Evolutionary conservation across 2,329 filamentous ascomycete species (phyloP), one percentile per base, ranked within the genome.

Genomic region (Drechslerella stenobrocha): DNA sequence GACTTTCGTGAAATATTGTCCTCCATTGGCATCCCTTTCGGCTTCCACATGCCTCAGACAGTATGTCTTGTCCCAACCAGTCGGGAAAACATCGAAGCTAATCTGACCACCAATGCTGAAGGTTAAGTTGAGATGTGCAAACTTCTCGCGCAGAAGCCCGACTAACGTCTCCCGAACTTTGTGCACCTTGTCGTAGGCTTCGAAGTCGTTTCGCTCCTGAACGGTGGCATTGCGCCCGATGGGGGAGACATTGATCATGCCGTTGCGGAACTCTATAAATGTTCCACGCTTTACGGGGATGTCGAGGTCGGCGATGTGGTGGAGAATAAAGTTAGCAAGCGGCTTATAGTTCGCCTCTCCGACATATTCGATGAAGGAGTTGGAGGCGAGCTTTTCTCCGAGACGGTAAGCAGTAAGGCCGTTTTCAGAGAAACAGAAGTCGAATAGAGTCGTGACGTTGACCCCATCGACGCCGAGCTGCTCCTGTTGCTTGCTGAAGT

Each of bases 1-100:
- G 73, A 97, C 87, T 44, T 84, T 92, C 72, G 59, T 65, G 35
- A 73, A 74, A 22, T 72, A 55, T 5, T 42, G 65, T 8, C 77
- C 71, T 15, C 78, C 76, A 74, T 87, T 86, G 77, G 96, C 91
- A 37, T 59, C 61, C 22, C 24, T 3, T 48, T 66, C 61, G 70
- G 82, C 82, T 79, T 93, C 89, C 70, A 97, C 81, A 78, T 96
- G 91, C 73, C 84, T 81, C 72, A 97, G 81, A 80, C 91, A 96
- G 82, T 96, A 98, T 7, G 89, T 96, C 85, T 97, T 98, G 80
- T 98, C 93, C 93, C 93, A 98, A 75, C 93, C 93, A 1, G 81
- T 84, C 71, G 93, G 93, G 83, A 98, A 98, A 74, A 97, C 88
- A 76, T 98, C 93, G 77, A 98, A 98, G 66, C 91, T 96, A 78